These are phyloP conservation scores for Talaromyces trachyspermus DNA, from an alignment of 495 filamentous ascomycete genomes.

Conservation along the genomic window DNA sequence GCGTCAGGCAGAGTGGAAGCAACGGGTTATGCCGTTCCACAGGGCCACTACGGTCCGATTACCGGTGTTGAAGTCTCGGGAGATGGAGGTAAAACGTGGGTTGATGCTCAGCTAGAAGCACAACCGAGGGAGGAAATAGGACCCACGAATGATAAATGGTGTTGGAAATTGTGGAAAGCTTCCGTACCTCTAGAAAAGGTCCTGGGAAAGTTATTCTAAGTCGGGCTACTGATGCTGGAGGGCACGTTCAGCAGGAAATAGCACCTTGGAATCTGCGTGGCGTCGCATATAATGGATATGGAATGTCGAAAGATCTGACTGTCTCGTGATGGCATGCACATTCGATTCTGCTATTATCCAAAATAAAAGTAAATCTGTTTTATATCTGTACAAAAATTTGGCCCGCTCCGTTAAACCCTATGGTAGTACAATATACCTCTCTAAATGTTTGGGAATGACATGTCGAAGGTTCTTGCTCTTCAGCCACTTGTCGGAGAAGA, in stretches of 20 bases:
- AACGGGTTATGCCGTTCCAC: constrained; percentile 50
- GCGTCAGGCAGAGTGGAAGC: constrained; percentile 35
- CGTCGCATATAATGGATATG: constrained; percentile 55
- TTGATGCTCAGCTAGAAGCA: constrained; percentile 32
- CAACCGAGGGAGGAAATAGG: constrained; percentile 11
- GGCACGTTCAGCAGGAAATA: constrained; percentile 40
- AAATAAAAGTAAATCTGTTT: constrained; percentile 4
- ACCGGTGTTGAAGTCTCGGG: constrained; percentile 43
- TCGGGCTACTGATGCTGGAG: constrained; percentile 43
- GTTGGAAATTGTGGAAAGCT: constrained; percentile 42
- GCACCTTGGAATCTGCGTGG: constrained; percentile 53
- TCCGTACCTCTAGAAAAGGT: constrained; percentile 23
- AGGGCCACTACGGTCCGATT: constrained; percentile 46
- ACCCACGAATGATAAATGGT: constrained; percentile 31
- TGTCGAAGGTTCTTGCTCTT: constrained; percentile 71
- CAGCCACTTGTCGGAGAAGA: constrained; percentile 89
- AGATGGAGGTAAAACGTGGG: constrained; percentile 45
- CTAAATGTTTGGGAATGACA: constrained; percentile 77
- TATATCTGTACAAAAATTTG: constrained; percentile 16
- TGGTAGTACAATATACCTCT: constrained; percentile 88
- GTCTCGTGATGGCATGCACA: constrained; percentile 17
- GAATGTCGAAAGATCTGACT: constrained; percentile 39
- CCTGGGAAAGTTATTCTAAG: constrained; percentile 36
- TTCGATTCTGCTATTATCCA: constrained; percentile 21
- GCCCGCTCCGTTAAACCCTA: constrained; percentile 28